phyloP scores from a whole-genome alignment of 345 rosid species.

The Linum usitatissimum region DNA sequence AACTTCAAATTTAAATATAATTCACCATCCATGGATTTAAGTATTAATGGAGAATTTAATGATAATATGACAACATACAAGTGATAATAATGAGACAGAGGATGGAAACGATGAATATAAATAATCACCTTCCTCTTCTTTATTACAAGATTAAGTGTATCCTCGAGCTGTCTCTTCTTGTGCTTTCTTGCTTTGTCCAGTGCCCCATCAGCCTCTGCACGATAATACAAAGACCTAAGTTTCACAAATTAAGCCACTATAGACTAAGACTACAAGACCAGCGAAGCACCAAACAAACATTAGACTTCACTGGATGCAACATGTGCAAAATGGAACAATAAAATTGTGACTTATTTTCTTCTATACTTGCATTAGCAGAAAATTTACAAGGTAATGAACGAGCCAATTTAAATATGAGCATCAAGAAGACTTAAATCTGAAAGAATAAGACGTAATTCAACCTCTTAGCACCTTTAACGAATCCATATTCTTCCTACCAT shows the following conservation, averaged over 20 bases:
- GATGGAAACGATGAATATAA: background rate
- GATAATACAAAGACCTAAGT: constrained; percentile 8
- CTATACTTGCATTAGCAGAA: background rate
- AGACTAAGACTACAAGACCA: background rate
- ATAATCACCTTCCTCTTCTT: constrained; percentile 87
- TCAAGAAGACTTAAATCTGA: too few relatives aligned
- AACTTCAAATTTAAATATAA: background rate
- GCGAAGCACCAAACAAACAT: background rate
- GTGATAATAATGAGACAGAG: background rate
- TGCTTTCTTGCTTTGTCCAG: constrained; percentile 99
- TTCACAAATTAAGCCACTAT: constrained; percentile 1
- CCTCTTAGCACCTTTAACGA: background rate
- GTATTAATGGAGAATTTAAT: background rate
- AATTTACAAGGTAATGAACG: too few relatives aligned
- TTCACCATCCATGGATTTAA: background rate
- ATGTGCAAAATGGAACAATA: background rate
- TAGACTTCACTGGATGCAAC: background rate
- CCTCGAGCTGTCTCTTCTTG: constrained; percentile 97
- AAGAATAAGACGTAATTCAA: background rate
- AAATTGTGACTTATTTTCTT: background rate
- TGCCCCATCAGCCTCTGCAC: constrained; percentile 97
- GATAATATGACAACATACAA: background rate
- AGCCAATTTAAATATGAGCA: too few relatives aligned
- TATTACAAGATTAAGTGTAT: constrained; percentile 75
- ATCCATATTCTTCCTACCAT: background rate